Percentiles rank a stretch among this genome's conserved stretches.
These are phyloP conservation scores for Deuterostichococcus epilithicus DNA, from an alignment of 139 green algal genomes.

Conservation along the genomic window DNA sequence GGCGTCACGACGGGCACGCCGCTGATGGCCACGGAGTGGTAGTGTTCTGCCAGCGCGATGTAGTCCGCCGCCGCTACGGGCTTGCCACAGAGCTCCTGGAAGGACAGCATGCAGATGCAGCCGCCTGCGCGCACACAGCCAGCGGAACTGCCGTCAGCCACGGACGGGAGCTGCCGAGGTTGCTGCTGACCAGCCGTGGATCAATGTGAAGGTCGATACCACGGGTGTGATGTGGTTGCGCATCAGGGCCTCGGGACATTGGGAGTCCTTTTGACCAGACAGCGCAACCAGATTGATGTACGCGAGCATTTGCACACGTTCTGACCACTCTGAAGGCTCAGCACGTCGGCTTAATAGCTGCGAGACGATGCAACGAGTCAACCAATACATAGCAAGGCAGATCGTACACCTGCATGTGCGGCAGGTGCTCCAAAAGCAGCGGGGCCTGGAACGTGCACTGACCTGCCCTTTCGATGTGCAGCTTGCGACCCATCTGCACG, in stretches of 20 bases:
- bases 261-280: background rate
- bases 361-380: no score
- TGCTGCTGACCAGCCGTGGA: no score
- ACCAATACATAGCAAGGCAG: no score
- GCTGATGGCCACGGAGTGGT: slow-evolving; percentile 72
- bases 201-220: no score
- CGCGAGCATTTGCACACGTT: background rate
- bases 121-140: slow-evolving; percentile 29
- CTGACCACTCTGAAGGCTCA: background rate
- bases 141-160: background rate
- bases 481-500: slow-evolving; percentile 75
- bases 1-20: slow-evolving; percentile 76
- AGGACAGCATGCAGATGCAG: slow-evolving; percentile 63
- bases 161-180: background rate
- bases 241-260: background rate
- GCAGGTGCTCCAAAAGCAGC: background rate
- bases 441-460: background rate
- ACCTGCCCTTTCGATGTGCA: slow-evolving; percentile 65
- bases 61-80: slow-evolving; percentile 85
- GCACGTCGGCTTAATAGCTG: background rate
- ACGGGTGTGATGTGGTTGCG: background rate
- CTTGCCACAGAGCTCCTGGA: slow-evolving; percentile 80
- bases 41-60: slow-evolving; percentile 65
- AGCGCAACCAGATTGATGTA: background rate
- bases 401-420: no score